Evolutionary conservation across 139 green algal genomes (phyloP).

Genomic region (Desmodesmus armatus): DNA sequence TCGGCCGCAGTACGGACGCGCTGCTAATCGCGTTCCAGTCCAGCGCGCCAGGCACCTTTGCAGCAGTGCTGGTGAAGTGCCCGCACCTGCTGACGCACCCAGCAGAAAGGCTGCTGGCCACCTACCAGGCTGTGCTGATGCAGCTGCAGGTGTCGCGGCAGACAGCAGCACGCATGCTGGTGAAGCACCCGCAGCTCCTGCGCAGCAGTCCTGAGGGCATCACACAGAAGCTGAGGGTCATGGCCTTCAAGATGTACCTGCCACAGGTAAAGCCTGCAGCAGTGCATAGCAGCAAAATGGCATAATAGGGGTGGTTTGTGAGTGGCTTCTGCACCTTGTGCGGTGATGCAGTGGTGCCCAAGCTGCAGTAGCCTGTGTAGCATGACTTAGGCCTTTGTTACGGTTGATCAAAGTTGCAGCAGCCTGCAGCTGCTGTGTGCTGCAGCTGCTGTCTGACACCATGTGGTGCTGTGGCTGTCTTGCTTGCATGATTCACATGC

Average conservation of each 20-base stretch:
- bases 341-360: too few species aligned
- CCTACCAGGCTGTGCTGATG: slow-evolving; percentile 28
- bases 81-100: slow-evolving; percentile 34
- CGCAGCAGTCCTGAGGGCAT: slow-evolving; percentile 8
- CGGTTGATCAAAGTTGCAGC: too few species aligned
- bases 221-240: slow-evolving; percentile 13
- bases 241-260: slow-evolving; percentile 36
- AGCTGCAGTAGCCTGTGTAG: too few species aligned
- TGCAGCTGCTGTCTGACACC: too few species aligned
- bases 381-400: too few species aligned
- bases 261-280: too few species aligned
- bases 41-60: slow-evolving; percentile 20
- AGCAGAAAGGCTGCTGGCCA: slow-evolving; percentile 17
- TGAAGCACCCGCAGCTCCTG: slow-evolving; percentile 37
- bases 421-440: too few species aligned
- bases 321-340: background rate
- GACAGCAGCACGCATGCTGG: slow-evolving; percentile 29
- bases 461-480: too few species aligned
- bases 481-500: too few species aligned
- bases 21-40: slow-evolving; percentile 31
- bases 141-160: slow-evolving; percentile 26
- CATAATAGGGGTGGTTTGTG: background rate
- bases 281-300: background rate
- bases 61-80: slow-evolving; percentile 35
- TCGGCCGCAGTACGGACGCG: slow-evolving; percentile 28